phyloP scores from a whole-genome alignment of 768 basidiomycete species.

The Rhizopogon vesiculosus region DNA sequence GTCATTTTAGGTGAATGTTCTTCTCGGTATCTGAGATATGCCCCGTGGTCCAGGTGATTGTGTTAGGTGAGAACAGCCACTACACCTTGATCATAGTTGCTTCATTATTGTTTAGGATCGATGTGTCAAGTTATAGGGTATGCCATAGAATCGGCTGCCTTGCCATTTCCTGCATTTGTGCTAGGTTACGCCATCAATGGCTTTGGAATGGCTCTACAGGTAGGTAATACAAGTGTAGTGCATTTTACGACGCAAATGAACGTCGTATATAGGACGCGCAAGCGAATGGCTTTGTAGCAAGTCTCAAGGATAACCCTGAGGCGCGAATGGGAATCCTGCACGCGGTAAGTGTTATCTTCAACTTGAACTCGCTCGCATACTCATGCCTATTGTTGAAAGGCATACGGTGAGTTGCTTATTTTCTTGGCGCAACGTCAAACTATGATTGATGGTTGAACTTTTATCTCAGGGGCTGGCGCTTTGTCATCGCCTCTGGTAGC shows the following conservation, averaged over 20 bases:
- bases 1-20: neutral
- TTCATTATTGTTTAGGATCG: constrained; percentile 15
- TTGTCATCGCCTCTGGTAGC: constrained; percentile 49
- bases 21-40: neutral
- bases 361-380: neutral
- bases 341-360: constrained; percentile 24
- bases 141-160: constrained; percentile 33
- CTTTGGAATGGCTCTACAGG: constrained; percentile 42
- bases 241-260: neutral
- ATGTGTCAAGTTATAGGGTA: constrained; percentile 26
- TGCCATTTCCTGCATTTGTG: constrained; percentile 42
- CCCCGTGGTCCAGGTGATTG: constrained; percentile 16
- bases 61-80: constrained; percentile 16
- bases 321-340: constrained; percentile 39
- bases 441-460: neutral
- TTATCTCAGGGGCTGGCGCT: constrained; percentile 37
- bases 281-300: constrained; percentile 41
- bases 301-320: constrained; percentile 32
- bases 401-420: neutral
- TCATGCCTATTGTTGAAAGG: neutral
- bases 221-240: constrained; percentile 13
- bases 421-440: neutral
- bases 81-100: neutral
- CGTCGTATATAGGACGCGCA: constrained; percentile 35
- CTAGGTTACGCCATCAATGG: constrained; percentile 40